Evolutionary conservation across 331 rosid genomes (phyloP), one percentile per base, ranked within the genome.

Genomic region (Malus hybrid): DNA sequence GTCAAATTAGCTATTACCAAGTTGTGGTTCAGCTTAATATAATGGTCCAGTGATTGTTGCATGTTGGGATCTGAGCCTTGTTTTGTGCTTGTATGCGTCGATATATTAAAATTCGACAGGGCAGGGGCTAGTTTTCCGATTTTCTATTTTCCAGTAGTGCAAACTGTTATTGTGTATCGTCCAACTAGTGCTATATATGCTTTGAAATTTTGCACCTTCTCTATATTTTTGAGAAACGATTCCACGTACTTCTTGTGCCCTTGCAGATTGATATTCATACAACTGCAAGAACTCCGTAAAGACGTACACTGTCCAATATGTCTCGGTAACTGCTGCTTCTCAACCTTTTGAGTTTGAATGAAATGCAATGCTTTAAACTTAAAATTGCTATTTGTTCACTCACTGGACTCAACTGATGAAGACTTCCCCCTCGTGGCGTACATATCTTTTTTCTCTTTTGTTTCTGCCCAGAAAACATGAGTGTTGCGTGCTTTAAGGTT

Each of bases 251-350:
- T 78, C 24, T 44, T 70, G 71, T 75, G 83, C 73, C 61, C 71
- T 79, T 77, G 90, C 93, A 92, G 96, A 72, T 92, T 73, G 75
- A 79, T 88, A 81, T 70, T 65, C 65, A 89, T 90, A 6, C 88
- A 86, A 79, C 87, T 92, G 67, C 76, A 64, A 36, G 91, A 86
- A 50, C 79, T 92, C 74, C 94, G 96, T 3, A 92, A 88, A 80
- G 97, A 92, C 83, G 93, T 92, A 62, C 96, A 92, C 71, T 92
- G 97, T 82, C 97, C 97, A 64, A 92, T 92, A 85, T 92, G 97
- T 85, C 96, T 92, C 15, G 97, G 96, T 92, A 85, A 76, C 77
- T 81, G 78, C 81, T 59, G 67, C 32, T 67, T 78, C 65, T 84
- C n/a, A 76, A 73, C 80, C 73, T 82, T 72, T 59, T 29, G 32